Percentiles rank a stretch among this genome's conserved stretches.
These are phyloP conservation scores for Ceratocystis cacaofunesta DNA, from an alignment of 2,329 filamentous ascomycete species.

Conservation along the genomic window DNA sequence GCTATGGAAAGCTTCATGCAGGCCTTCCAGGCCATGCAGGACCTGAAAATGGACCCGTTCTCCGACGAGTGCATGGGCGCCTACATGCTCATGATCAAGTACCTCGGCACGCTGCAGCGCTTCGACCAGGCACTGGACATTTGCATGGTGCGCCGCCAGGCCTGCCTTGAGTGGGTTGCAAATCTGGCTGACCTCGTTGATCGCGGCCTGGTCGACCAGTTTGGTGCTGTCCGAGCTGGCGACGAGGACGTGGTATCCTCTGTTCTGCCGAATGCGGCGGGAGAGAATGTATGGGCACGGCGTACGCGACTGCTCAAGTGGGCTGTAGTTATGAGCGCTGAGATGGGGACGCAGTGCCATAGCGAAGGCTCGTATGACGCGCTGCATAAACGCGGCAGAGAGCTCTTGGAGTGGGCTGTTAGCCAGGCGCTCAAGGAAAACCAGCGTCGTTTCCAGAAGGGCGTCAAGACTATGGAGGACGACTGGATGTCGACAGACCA, in stretches of 20 bases:
- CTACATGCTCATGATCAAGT: constrained; percentile 62
- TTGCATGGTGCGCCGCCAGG: constrained; percentile 57
- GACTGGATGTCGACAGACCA: constrained; percentile 57
- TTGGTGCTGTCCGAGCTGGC: constrained; percentile 25
- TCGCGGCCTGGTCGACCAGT: constrained; percentile 32
- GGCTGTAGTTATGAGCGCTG: constrained; percentile 61
- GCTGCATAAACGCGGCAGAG: constrained; percentile 53
- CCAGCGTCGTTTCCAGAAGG: constrained; percentile 49
- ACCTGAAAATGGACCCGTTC: constrained; percentile 56
- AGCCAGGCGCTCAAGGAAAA: constrained; percentile 65
- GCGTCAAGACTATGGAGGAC: constrained; percentile 54
- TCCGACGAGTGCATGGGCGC: constrained; percentile 85
- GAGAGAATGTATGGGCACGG: constrained; percentile 40
- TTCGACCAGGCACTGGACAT: constrained; percentile 59
- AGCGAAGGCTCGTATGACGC: constrained; percentile 59
- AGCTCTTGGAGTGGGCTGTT: constrained; percentile 60
- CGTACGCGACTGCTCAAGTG: constrained; percentile 57
- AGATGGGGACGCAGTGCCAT: constrained; percentile 71
- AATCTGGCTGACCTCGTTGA: constrained; percentile 36
- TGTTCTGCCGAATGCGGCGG: constrained; percentile 16
- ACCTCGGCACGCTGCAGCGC: constrained; percentile 64
- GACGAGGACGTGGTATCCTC: constrained; percentile 19
- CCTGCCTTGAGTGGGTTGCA: constrained; percentile 49
- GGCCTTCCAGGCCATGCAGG: constrained; percentile 13
- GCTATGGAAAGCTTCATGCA: constrained; percentile 14